These are phyloP conservation scores for Apiotrichum gracile DNA, from an alignment of 1,284 basidiomycete species.

Conservation along the genomic window DNA sequence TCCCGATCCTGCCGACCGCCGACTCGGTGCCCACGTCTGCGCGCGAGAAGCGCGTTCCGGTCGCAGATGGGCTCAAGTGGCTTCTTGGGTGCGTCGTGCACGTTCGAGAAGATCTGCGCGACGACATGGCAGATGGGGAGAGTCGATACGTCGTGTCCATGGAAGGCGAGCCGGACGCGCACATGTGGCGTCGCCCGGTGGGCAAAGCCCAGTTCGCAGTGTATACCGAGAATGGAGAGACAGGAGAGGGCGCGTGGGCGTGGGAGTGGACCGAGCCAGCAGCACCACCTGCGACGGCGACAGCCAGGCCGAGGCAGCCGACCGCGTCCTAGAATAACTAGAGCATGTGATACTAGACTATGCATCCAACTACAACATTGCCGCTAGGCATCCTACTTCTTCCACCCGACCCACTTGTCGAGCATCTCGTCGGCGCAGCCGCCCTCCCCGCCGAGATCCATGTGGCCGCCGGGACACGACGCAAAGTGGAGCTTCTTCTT, in stretches of 20 bases:
- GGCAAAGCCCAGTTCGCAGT: constrained; percentile 2
- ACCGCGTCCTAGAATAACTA: too few relatives aligned
- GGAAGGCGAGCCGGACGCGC: background rate
- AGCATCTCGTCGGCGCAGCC: constrained; percentile 46
- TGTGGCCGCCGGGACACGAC: constrained; percentile 73
- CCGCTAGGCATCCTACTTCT: background rate
- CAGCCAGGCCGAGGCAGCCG: too few relatives aligned
- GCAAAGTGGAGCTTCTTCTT: constrained; percentile 59
- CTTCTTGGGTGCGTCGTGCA: constrained; percentile 18
- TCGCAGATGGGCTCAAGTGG: constrained; percentile 26
- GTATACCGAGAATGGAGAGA: background rate
- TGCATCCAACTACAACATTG: background rate
- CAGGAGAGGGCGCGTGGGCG: background rate
- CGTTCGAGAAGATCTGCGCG: background rate
- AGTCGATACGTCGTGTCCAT: background rate
- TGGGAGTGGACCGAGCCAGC: constrained; percentile 10
- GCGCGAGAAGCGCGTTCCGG: constrained; percentile 18
- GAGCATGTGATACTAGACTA: too few relatives aligned
- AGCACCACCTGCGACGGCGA: too few relatives aligned
- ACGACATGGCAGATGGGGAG: background rate
- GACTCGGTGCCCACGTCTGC: constrained; percentile 11
- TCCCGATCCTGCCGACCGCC: constrained; percentile 25
- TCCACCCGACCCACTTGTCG: constrained; percentile 42
- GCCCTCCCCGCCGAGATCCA: constrained; percentile 68
- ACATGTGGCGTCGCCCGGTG: constrained; percentile 1